Evolutionary conservation across 2,329 filamentous ascomycete species (phyloP), one percentile per base, ranked within the genome.

Genomic region (Aspergillus calidoustus): DNA sequence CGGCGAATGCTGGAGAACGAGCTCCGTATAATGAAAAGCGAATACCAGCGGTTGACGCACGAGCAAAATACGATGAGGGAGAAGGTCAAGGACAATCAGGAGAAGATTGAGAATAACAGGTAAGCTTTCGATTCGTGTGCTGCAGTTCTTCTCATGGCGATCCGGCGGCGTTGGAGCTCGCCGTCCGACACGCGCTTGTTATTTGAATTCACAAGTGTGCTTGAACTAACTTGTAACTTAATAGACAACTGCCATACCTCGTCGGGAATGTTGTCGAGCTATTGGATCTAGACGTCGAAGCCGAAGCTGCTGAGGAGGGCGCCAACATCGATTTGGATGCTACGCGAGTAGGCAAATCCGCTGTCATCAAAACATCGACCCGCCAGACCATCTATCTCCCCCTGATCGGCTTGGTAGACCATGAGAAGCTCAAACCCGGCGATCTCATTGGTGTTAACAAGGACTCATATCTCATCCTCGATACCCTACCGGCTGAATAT

Each of bases 31-130:
- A 98, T 99, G 93, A 94, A 91, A 85, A 97, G 93, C 84, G 95
- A 99, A 80, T 93, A 88, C 72, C 93, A 97, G 76, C 90, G 95
- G 71, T 84, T 99, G 81, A 91, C 90, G 72, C 95, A 99, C 74
- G 95, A 99, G 82, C 97, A 97, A 82, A 88, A 90, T 54, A 89
- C 92, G 53, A 99, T 99, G 95, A 89, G 89, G 61, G 94, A 98
- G 80, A 98, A 97, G 84, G 98, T 99, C 80, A 98, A 97, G 85
- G 95, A 99, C 77, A 99, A 99, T 75, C 82, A 92, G 73, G 96
- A 99, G 71, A 99, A 99, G 87, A 99, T 99, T 74, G 93, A 96
- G 69, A 98, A 99, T 81, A 99, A 99, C 84, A 88, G 93, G 93
- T 96, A 83, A 49, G 50, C 28, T 30, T 22, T 46, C 46, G 19